Evolutionary conservation across 2,329 filamentous ascomycete genomes (phyloP).

Genomic region (Phyllosticta capitalensis): DNA sequence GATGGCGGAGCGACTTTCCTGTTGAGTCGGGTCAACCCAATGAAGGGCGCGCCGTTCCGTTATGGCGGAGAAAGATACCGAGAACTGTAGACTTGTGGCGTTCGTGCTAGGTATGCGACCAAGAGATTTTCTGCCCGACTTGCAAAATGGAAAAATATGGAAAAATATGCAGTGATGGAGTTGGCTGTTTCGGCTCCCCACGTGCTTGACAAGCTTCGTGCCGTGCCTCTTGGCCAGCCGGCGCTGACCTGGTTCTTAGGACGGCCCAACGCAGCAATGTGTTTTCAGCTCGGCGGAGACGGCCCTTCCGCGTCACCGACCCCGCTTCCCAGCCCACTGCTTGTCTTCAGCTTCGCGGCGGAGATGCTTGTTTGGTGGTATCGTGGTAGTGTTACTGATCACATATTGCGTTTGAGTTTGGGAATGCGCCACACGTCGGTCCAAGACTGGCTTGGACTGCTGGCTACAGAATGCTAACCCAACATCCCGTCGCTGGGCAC

Average conservation of each 20-base stretch:
- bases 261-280: background rate
- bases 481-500: background rate
- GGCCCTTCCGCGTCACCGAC: background rate
- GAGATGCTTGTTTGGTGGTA: background rate
- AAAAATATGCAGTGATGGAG: background rate
- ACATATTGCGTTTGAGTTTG: background rate
- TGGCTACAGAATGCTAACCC: background rate
- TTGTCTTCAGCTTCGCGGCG: background rate
- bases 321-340: background rate
- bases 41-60: background rate
- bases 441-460: background rate
- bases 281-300: background rate
- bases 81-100: background rate
- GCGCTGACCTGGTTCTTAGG: background rate
- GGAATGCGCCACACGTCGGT: background rate
- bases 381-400: background rate
- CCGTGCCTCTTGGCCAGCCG: background rate
- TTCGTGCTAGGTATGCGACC: background rate
- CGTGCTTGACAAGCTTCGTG: background rate
- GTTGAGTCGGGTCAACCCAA: background rate
- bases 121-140: background rate
- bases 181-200: background rate
- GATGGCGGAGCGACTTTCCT: background rate
- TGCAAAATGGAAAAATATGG: background rate
- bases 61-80: background rate